Conservation (phyloP, 1,284 basidiomycete genomes). For the Amylostereum areolatum region DNA sequence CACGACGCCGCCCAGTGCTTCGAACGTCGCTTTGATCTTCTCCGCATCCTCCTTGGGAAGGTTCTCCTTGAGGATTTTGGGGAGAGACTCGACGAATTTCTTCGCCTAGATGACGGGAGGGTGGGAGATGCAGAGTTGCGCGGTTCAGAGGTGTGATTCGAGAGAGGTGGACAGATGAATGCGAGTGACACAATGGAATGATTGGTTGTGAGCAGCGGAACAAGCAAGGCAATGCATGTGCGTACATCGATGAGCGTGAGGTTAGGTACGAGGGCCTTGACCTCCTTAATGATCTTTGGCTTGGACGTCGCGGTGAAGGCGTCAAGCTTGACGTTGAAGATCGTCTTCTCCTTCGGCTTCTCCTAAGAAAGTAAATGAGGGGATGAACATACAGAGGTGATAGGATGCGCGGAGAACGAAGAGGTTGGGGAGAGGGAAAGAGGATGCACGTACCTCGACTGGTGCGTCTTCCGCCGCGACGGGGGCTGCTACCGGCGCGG, state of each 20-base stretch:
- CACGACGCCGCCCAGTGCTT: slow-evolving; percentile 85
- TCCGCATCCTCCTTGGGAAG: slow-evolving; percentile 97
- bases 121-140: neutral
- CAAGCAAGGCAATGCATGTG: slow-evolving; percentile 14
- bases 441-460: slow-evolving; percentile 45
- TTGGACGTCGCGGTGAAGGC: slow-evolving; percentile 88
- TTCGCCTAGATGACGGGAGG: slow-evolving; percentile 65
- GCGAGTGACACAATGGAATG: slow-evolving; percentile 13
- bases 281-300: slow-evolving; percentile 97
- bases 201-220: neutral
- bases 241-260: slow-evolving; percentile 93
- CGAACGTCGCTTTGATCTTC: slow-evolving; percentile 89
- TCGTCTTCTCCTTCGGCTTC: slow-evolving; percentile 98
- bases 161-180: neutral
- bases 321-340: slow-evolving; percentile 93
- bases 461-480: slow-evolving; percentile 58
- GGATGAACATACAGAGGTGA: neutral
- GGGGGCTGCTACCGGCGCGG: slow-evolving; percentile 57
- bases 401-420: neutral
- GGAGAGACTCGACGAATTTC: slow-evolving; percentile 97
- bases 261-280: slow-evolving; percentile 92
- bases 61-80: slow-evolving; percentile 94
- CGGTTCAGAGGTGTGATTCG: neutral
- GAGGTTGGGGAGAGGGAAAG: neutral
- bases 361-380: slow-evolving; percentile 45